A percentile compares a stretch with the other conserved stretches of the same genome.
Evolutionary conservation across 768 basidiomycete species (phyloP).

Genomic region (Mycena haematopus): DNA sequence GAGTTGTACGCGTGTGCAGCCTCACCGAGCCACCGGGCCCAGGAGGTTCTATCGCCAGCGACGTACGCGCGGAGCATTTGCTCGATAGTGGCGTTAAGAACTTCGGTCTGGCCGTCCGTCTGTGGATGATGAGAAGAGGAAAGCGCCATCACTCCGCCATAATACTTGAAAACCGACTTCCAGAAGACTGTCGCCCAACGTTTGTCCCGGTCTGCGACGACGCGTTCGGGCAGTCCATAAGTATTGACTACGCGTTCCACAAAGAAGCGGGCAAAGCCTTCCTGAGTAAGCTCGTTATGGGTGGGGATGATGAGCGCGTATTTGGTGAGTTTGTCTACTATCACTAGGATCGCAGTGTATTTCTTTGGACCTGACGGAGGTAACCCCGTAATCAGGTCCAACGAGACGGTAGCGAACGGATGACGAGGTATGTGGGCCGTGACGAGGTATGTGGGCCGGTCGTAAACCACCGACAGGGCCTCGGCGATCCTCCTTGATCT

Average conservation of each 20-base stretch:
- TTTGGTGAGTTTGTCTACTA: constrained; percentile 43
- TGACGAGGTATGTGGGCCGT: neutral
- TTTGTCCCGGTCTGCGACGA: no score
- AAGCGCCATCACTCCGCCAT: no score
- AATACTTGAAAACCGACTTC: no score
- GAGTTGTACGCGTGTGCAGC: constrained; percentile 41
- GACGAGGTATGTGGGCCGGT: constrained; percentile 12
- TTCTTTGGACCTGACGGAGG: constrained; percentile 18
- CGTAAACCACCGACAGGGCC: neutral
- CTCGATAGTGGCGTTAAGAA: constrained; percentile 38
- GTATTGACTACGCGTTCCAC: no score
- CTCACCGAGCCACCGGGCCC: constrained; percentile 35
- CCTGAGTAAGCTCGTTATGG: no score
- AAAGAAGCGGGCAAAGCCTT: no score
- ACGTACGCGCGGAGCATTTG: constrained; percentile 40
- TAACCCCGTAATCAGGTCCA: constrained; percentile 18
- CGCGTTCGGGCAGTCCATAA: no score
- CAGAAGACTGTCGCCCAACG: no score
- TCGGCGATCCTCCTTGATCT: no score
- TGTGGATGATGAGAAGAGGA: constrained; percentile 41
- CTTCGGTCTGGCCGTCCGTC: constrained; percentile 44
- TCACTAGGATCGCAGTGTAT: constrained; percentile 19
- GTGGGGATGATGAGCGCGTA: constrained; percentile 35
- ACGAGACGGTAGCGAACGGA: constrained; percentile 18
- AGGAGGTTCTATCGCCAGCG: constrained; percentile 31